These are phyloP conservation scores for Parasarocladium wereldwijsianum DNA, from an alignment of 2,329 filamentous ascomycete species.

Conservation along the genomic window DNA sequence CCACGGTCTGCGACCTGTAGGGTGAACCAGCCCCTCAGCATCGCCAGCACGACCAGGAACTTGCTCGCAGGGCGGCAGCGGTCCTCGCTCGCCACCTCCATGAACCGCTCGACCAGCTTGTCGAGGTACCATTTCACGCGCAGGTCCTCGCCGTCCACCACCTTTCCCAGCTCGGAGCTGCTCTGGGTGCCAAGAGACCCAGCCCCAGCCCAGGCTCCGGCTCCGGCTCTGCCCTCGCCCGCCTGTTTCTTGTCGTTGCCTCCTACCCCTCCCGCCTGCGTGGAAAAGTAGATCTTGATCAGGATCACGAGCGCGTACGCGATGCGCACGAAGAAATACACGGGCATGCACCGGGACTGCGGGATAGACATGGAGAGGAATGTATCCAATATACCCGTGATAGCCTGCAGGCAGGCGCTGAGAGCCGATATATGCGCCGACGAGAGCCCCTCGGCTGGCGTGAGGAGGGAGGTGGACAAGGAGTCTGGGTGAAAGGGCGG, in stretches of 20 bases:
- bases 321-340: slow-evolving; percentile 57
- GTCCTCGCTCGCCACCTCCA: slow-evolving; percentile 45
- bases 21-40: slow-evolving; percentile 57
- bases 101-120: slow-evolving; percentile 53
- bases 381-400: slow-evolving; percentile 50
- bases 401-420: slow-evolving; percentile 49
- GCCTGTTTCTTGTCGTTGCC: too few relatives aligned
- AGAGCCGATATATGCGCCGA: slow-evolving; percentile 50
- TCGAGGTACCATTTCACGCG: slow-evolving; percentile 53
- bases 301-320: slow-evolving; percentile 58
- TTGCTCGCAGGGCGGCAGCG: slow-evolving; percentile 52
- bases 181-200: too few relatives aligned
- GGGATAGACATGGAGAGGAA: slow-evolving; percentile 47
- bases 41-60: slow-evolving; percentile 54
- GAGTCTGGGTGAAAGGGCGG: slow-evolving; percentile 30
- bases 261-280: slow-evolving; percentile 43
- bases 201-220: too few relatives aligned
- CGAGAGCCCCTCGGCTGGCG: slow-evolving; percentile 21
- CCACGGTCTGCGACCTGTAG: slow-evolving; percentile 21
- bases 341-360: slow-evolving; percentile 49
- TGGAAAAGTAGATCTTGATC: slow-evolving; percentile 60
- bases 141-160: slow-evolving; percentile 55
- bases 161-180: slow-evolving; percentile 54
- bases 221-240: too few relatives aligned
- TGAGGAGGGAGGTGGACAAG: slow-evolving; percentile 25